Percentiles rank a stretch among this genome's conserved stretches.
These are phyloP conservation scores for Raphanus sativus DNA, from an alignment of 345 rosid species.

Conservation along the genomic window DNA sequence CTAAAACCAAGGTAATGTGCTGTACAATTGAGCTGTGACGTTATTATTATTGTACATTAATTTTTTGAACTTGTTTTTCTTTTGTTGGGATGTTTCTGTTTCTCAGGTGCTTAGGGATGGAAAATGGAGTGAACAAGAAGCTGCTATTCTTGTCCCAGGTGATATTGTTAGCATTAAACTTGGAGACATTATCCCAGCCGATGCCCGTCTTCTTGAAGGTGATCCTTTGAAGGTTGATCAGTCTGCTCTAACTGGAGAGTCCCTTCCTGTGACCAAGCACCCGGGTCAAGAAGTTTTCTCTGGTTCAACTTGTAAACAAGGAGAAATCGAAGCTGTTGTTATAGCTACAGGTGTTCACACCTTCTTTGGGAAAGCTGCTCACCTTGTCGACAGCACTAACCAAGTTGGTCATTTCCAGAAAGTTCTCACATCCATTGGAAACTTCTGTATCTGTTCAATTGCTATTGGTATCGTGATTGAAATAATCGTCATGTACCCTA, in stretches of 20 bases:
- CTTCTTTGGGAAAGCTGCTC: conserved; percentile 47
- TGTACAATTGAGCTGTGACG: background rate
- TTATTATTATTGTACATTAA: background rate
- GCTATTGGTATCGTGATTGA: conserved; percentile 50
- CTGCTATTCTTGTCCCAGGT: conserved; percentile 48
- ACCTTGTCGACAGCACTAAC: conserved; percentile 48
- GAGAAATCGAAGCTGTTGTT: conserved; percentile 46
- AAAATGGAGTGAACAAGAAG: conserved; percentile 49
- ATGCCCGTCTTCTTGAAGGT: conserved; percentile 86
- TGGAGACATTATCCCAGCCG: conserved; percentile 90
- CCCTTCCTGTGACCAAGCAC: conserved; percentile 59
- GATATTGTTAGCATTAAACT: conserved; percentile 59
- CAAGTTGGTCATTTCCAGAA: conserved; percentile 47
- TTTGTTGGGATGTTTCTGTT: conserved; percentile 14
- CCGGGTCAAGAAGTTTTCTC: conserved; percentile 48
- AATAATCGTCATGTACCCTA: conserved; percentile 52
- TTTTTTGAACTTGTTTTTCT: background rate
- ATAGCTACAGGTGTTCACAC: conserved; percentile 46
- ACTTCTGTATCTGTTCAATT: conserved; percentile 53
- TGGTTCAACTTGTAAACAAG: conserved; percentile 47
- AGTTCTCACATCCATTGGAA: conserved; percentile 55
- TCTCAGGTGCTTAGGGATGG: conserved; percentile 45
- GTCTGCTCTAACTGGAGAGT: conserved; percentile 86
- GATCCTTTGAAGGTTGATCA: conserved; percentile 89
- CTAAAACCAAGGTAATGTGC: conserved; percentile 41